A percentile compares a stretch with the other conserved stretches of the same genome.
Evolutionary conservation across 768 basidiomycete species (phyloP).

Genomic region (Phallus indusiatus): DNA sequence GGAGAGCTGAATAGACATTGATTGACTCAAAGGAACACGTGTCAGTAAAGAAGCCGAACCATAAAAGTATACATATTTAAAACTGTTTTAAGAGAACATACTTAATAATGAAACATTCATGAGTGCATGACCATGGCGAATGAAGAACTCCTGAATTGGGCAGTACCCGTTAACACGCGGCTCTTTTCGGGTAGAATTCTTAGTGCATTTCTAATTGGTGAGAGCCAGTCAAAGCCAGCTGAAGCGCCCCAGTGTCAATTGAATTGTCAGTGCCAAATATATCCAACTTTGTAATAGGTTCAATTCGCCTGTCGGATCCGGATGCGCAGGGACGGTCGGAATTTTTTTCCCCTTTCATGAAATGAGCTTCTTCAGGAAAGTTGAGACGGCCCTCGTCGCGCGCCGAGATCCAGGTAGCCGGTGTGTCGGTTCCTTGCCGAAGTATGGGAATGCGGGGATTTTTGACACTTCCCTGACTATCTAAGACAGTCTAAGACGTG

Average conservation of each 20-base stretch:
- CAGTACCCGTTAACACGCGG: background rate
- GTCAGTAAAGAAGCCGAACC: too few relatives aligned
- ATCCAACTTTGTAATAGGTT: too few relatives aligned
- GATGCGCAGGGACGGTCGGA: too few relatives aligned
- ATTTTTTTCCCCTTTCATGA: background rate
- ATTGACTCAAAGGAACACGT: too few relatives aligned
- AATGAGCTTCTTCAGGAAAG: background rate
- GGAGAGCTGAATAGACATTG: too few relatives aligned
- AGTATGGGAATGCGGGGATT: background rate
- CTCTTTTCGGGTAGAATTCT: background rate
- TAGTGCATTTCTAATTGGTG: background rate
- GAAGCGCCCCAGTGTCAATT: too few relatives aligned
- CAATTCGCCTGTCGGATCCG: too few relatives aligned
- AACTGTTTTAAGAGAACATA: too few relatives aligned
- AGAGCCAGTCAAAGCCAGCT: background rate
- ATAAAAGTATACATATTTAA: too few relatives aligned
- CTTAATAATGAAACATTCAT: background rate
- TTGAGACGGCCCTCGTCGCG: too few relatives aligned
- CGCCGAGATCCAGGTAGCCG: background rate
- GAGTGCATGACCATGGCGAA: background rate
- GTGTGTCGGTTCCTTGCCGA: background rate
- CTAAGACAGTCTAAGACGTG: background rate
- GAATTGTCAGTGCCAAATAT: too few relatives aligned
- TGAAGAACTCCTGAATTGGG: background rate
- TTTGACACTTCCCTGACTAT: background rate